A percentile compares a stretch with the other conserved stretches of the same genome.
Evolutionary conservation across 441 rosid species (phyloP).

Genomic region (Euphorbia neoarborescens): DNA sequence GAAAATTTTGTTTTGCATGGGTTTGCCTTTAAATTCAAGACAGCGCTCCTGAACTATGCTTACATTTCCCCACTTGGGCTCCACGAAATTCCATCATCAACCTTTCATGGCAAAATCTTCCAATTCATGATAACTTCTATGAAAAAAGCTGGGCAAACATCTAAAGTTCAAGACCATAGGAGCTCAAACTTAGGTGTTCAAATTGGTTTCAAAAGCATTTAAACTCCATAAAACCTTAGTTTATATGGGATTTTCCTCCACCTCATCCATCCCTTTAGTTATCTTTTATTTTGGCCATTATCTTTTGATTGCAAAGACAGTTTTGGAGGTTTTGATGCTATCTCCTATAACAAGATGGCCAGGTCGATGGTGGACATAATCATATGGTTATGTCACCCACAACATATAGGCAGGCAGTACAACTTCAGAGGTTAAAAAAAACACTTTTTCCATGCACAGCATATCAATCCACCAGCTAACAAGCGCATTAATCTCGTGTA

Average conservation of each 20-base stretch:
- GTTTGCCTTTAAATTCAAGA: background rate
- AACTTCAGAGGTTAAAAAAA: slow-evolving; percentile 49
- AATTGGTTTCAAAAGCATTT: background rate
- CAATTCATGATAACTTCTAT: background rate
- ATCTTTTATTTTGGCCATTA: background rate
- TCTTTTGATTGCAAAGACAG: slow-evolving; percentile 10
- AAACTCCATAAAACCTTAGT: background rate
- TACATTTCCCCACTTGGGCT: background rate
- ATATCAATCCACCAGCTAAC: slow-evolving; percentile 69
- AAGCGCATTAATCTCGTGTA: slow-evolving; percentile 62
- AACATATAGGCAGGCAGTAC: slow-evolving; percentile 35
- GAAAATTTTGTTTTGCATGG: background rate
- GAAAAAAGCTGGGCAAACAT: background rate
- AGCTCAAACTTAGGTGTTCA: background rate
- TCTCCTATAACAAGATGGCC: slow-evolving; percentile 27
- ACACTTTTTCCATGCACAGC: slow-evolving; percentile 54
- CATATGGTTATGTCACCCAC: slow-evolving; percentile 33
- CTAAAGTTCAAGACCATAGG: background rate
- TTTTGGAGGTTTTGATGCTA: slow-evolving; percentile 21
- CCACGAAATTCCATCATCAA: background rate
- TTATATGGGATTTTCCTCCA: background rate
- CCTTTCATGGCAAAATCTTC: background rate
- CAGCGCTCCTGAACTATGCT: background rate
- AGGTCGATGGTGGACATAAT: slow-evolving; percentile 15
- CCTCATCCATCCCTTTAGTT: background rate